Base-by-base conservation (phyloP, 306 rosid genomes). In the Argentina anserina region DNA sequence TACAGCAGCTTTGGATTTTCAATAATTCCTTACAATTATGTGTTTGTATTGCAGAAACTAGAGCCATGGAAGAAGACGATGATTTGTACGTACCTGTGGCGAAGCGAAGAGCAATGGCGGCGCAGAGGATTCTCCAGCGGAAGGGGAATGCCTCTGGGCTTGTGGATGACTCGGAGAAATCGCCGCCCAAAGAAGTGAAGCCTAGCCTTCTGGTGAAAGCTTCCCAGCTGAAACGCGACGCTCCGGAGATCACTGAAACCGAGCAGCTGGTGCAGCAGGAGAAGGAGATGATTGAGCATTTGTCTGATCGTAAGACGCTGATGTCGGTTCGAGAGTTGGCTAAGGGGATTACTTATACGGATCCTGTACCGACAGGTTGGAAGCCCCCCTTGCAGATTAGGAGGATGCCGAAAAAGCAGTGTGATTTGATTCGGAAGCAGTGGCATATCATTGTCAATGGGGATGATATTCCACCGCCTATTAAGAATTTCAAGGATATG, bases 381-480 rank as follows among this genome's bases (percentile, higher is more conserved):
- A 94, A 94, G 71, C 95, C 97, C 1, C 99, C 97, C 4, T 76
- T 94, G 81, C 80, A 84, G 1, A 74, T 94, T 56, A 82, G 99
- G 67, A 85, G 88, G 79, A 89, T 88, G 92, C 78, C 93, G 0
- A 71, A 28, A 64, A 87, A 84, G 74, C 91, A 82, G 1, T 83
- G 91, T 18, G 96, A 94, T 79, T 74, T 88, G 76, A 88, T 91
- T 63, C 76, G 92, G 8, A 91, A 87, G 84, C 96, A 91, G 71
- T 91, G 99, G 96, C 96, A 94, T 70, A 94, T 94, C 31, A 84
- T 94, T 20, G 99, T 94, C 63, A 87, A 87, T 62, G 99, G 99
- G 3, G 95, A 82, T 5, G 87, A 89, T 0, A 75, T 91, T 45
- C 96, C 96, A 0, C 89, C 91, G n/a, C 98, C 96, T 0, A 84